Base-by-base conservation (phyloP, 305 asterid genomes). In the Fraxinus sp. region DNA sequence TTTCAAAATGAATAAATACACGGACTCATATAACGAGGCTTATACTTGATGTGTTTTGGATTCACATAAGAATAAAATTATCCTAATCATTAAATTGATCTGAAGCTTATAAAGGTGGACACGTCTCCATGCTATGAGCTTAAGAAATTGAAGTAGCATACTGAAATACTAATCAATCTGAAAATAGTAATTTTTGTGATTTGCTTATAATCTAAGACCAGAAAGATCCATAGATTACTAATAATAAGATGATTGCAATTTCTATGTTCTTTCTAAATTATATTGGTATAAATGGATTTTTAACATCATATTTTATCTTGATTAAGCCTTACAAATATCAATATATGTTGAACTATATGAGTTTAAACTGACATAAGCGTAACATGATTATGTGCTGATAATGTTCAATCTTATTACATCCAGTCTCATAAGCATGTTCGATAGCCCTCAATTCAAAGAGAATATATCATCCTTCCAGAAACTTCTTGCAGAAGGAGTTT, bases 371-470 rank as follows among this genome's bases (percentile, higher is more conserved):
- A 49, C 66, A 66, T 10, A 74, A 80, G 77, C 81, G 62, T 64
- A 76, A 24, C 44, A 11, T 77, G 76, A 26, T 79, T 70, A 71
- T 68, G 33, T 78, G 64, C 37, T 79, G 78, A 79, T 24, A 49
- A 68, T 70, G 77, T 20, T 36, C 55, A 76, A 74, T 22, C 79
- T 78, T 78, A 71, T 77, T 41, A 36, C 85, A 33, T 83, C 86
- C 94, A 90, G 93, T 81, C 90, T 93, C 76, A 84, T 82, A 86
- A 86, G 89, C 91, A 88, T 93, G 97, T 93, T 93, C 37, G 86
- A 83, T 28, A 92, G 95, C 86, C 84, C 82, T 77, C 90, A 89
- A 62, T 87, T 93, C 86, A 86, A 86, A 89, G 98, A 92, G 89
- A 91, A 90, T 70, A 8, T 92, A 81, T 84, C 86, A 72, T 87